Percentiles rank a stretch among this genome's conserved stretches.
phyloP scores from a whole-genome alignment of 2,329 filamentous ascomycete genomes.

The Cercospora sp. region DNA sequence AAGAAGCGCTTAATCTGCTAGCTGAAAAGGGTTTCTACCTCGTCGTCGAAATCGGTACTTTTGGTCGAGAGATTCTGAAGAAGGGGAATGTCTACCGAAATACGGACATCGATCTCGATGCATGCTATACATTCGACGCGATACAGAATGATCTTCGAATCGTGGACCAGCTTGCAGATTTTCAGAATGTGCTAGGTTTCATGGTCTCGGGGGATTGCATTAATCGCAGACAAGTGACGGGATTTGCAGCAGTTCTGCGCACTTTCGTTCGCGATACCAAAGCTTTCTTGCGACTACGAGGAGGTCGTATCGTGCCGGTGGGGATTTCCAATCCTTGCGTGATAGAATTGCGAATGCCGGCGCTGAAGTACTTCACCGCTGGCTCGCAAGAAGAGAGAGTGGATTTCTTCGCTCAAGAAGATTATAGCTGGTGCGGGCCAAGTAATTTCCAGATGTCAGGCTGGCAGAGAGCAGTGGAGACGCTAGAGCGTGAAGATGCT shows the following conservation, averaged over 20 bases:
- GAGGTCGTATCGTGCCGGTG: constrained; percentile 21
- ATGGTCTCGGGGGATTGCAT: constrained; percentile 14
- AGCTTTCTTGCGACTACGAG: constrained; percentile 19
- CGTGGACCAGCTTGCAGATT: constrained; percentile 23
- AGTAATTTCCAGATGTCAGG: constrained; percentile 29
- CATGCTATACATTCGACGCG: constrained; percentile 15
- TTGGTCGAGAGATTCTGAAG: not conserved
- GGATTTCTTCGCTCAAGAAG: constrained; percentile 23
- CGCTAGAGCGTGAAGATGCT: not conserved
- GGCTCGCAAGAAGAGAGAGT: constrained; percentile 15
- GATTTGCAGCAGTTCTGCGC: constrained; percentile 25
- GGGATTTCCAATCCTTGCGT: constrained; percentile 18
- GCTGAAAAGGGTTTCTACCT: constrained; percentile 29
- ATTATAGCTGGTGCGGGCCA: constrained; percentile 22
- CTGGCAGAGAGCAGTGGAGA: constrained; percentile 23
- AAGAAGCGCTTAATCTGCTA: constrained; percentile 23
- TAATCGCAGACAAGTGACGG: constrained; percentile 2
- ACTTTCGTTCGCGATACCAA: constrained; percentile 27
- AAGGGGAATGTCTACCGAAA: not conserved
- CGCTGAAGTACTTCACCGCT: constrained; percentile 27
- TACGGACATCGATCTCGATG: constrained; percentile 10
- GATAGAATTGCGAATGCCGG: not conserved
- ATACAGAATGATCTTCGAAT: constrained; percentile 18
- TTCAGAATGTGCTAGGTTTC: constrained; percentile 29
- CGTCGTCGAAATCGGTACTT: constrained; percentile 21